Conservation (phyloP, 2,329 filamentous ascomycete genomes). For the Colletotrichum camelliae region DNA sequence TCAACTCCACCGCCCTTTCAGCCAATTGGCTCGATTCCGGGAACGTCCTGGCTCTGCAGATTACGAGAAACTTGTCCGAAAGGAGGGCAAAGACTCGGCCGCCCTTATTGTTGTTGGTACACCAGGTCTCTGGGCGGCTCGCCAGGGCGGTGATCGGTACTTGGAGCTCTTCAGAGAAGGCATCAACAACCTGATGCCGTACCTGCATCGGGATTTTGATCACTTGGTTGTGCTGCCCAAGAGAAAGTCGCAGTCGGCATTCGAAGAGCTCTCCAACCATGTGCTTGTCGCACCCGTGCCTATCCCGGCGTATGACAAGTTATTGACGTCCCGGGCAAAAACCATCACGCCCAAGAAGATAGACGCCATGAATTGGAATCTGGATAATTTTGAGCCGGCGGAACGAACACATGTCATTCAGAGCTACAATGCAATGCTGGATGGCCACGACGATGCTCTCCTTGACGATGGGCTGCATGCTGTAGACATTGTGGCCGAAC, state of each 20-base stretch:
- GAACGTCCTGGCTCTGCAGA: conserved; percentile 12
- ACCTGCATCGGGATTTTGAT: conserved; percentile 31
- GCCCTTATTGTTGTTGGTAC: conserved; percentile 57
- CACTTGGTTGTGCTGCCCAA: conserved; percentile 23
- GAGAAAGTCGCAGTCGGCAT: neutral
- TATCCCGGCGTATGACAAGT: conserved; percentile 45
- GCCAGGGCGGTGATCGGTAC: conserved; percentile 51
- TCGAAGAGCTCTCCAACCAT: conserved; percentile 18
- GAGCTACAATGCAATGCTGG: conserved; percentile 56
- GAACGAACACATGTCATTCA: conserved; percentile 51
- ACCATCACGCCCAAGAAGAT: conserved; percentile 55
- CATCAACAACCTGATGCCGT: conserved; percentile 49
- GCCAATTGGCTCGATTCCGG: conserved; percentile 18
- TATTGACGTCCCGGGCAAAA: conserved; percentile 44
- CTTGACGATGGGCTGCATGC: conserved; percentile 52
- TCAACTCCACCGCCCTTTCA: conserved; percentile 47
- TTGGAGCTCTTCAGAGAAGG: conserved; percentile 49
- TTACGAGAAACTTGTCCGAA: conserved; percentile 4
- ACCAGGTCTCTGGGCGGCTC: conserved; percentile 60
- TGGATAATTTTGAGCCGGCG: conserved; percentile 46
- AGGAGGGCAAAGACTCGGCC: conserved; percentile 31
- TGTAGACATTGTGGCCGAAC: conserved; percentile 42
- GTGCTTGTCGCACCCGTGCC: conserved; percentile 47
- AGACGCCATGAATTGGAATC: conserved; percentile 56
- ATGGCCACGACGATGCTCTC: conserved; percentile 48